Base-by-base conservation (phyloP, 2,329 filamentous ascomycete species). In the Fusarium robinianum region DNA sequence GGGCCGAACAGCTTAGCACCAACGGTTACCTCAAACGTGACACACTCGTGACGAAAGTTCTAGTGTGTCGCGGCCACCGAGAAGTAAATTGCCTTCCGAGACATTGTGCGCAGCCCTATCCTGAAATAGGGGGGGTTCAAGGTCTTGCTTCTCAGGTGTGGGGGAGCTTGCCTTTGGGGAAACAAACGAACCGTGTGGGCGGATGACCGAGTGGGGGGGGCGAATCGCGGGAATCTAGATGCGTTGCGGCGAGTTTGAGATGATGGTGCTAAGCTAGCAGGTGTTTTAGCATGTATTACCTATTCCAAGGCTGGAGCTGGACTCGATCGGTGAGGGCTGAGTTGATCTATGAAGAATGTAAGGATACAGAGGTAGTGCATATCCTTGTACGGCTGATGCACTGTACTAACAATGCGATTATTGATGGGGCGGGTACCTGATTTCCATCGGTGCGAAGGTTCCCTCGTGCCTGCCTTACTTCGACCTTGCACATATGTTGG, bases 51-150 rank as follows among this genome's bases (percentile, higher is more conserved):
- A 42, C 19, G 24, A 25, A 12, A 17, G 12, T 32, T 36, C 23
- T 9, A 39, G 30, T 26, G 27, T 14, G 7, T 42, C 24, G 17
- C 8, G 41, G 24, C 24, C 24, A 21, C 41, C 30, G 26, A 43
- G 44, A 43, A 43, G 33, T 17, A 55, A 50, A 57, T 46, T 46
- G 24, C 41, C 32, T 47, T 44, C 44, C 35, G 24, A 60, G 49
- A 58, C 54, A 46, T 32, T 17, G 27, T 31, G 19, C 41, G 26
- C 16, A 43, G 33, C 32, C 41, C 19, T 38, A 35, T 29, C 19
- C 32, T n/a, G 9, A 36, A 26, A 25, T 34, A 19, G 36, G 35
- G 41, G n/a, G n/a, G n/a, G n/a, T n/a, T n/a, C 36, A 33, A 19
- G 12, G 17, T 41, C 32, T 31, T 21, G 30, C 15, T 24, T 24